Evolutionary conservation across 805 yeast species (phyloP), one percentile per base, ranked within the genome.

Genomic region (Lipomyces kockii): DNA sequence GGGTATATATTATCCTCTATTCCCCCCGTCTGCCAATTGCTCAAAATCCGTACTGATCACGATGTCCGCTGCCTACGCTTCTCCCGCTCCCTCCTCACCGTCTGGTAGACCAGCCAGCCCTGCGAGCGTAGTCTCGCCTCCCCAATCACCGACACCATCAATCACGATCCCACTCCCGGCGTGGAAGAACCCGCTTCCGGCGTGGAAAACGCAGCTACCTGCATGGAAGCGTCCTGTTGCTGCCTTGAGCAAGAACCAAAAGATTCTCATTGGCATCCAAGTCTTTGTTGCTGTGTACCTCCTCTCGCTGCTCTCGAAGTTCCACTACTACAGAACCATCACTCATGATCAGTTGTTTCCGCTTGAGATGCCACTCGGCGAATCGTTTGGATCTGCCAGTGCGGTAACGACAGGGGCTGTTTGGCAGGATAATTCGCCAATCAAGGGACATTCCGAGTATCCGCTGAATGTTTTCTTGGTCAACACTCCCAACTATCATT

Each of bases 401-500:
- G 2, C 32, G 32, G 27, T 3, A 14, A 6, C n/a, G 3, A 43
- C 9, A 12, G 53, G 20, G 22, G 14, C 25, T 12, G 20, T 17
- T 8, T 12, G n/a, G n/a, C 2, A 1, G 1, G 8, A 43, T n/a
- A 8, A 8, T 2, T 17, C 17, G 46, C 61, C 17, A 54, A 17
- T 35, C 46, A 35, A 43, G 39, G 62, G 63, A 12, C 14, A 53
- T 9, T 17, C 57, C 7, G 43, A 59, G 9, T 51, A 39, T 14
- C 55, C 37, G 12, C 20, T 66, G 35, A 59, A 64, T 11, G 63
- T 62, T 17, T 56, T 64, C 25, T 59, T 62, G 55, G 60, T 61
- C 39, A 58, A 65, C 60, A 65, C 70, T 17, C 67, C 60, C 17
- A 55, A 60, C 43, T 58, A 64, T 6, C 70, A 65, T 43, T 62